phyloP scores from a whole-genome alignment of 2,329 filamentous ascomycete genomes.

The Stemphylium lycopersici region DNA sequence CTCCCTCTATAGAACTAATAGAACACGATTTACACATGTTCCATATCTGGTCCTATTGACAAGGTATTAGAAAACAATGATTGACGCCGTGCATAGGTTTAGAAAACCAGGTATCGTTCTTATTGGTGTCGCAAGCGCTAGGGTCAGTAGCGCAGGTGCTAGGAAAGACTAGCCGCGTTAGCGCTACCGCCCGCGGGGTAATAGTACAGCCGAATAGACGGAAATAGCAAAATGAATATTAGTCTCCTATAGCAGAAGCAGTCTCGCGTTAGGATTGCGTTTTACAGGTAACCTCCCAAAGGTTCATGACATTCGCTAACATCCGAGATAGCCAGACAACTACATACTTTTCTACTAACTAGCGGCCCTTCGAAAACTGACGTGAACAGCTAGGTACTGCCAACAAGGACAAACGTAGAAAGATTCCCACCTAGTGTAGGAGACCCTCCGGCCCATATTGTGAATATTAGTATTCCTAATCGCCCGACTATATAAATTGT shows the following conservation, averaged over 20 bases:
- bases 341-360: neutral
- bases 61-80: too few species aligned
- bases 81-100: too few species aligned
- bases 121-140: too few species aligned
- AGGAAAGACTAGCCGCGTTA: too few species aligned
- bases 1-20: constrained; percentile 1
- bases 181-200: neutral
- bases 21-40: neutral
- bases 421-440: neutral
- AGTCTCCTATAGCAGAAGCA: neutral
- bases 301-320: neutral
- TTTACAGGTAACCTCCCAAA: neutral
- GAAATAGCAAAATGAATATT: neutral
- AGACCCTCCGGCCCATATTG: neutral
- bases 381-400: neutral
- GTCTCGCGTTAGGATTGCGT: neutral
- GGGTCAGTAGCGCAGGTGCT: too few species aligned
- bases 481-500: neutral
- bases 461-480: neutral
- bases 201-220: neutral
- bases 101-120: too few species aligned
- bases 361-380: neutral
- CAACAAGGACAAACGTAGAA: neutral
- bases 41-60: neutral
- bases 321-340: constrained; percentile 1